Evolutionary conservation across 495 filamentous ascomycete species (phyloP), one percentile per base, ranked within the genome.

Genomic region (Entonaema liquescens): DNA sequence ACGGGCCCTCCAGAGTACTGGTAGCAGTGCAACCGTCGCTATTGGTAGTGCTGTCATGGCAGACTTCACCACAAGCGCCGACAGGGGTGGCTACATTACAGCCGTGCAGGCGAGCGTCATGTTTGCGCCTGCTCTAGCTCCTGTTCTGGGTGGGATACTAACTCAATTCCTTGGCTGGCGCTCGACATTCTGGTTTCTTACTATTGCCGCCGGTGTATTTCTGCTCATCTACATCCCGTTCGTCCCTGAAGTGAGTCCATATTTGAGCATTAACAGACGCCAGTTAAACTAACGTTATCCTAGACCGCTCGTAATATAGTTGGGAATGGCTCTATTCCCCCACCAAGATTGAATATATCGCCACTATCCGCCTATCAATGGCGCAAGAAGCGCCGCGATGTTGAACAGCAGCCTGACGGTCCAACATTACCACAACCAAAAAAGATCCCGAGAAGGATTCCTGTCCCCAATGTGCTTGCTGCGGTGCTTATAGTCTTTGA

Each of bases 1-100:
- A 11, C 76, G 87, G 6, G 83, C 81, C 55, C n/a, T 88, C n/a
- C 87, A 89, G 69, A 85, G 82, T 58, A 79, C 83, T 0, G 87
- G 87, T 1, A 83, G 80, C 40, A 65, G 58, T 8, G 74, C 70
- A 7, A 74, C 67, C 0, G 80, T 88, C 40, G 74, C 85, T 3
- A 76, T 89, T 26, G 82, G 78, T 0, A 83, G 78, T 62, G 85
- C 81, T 0, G 84, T 87, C 5, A 75, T 85, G 26, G 83, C 83
- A 2, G 86, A 89, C 56, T 76, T 89, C n/a, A 68, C 81, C 0
- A 83, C 82, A 0, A 72, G 77, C 2, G 76, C 80, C 1, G 86
- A 88, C 47, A 70, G 86, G 29, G 86, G 86, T 13, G 75, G 59
- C 15, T 87, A 84, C 66, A 79, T 87, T 19, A 82, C 76, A 13